Percentiles rank a stretch among this genome's conserved stretches.
These are phyloP conservation scores for Lenzites betulinus DNA, from an alignment of 768 basidiomycete genomes.

Conservation along the genomic window DNA sequence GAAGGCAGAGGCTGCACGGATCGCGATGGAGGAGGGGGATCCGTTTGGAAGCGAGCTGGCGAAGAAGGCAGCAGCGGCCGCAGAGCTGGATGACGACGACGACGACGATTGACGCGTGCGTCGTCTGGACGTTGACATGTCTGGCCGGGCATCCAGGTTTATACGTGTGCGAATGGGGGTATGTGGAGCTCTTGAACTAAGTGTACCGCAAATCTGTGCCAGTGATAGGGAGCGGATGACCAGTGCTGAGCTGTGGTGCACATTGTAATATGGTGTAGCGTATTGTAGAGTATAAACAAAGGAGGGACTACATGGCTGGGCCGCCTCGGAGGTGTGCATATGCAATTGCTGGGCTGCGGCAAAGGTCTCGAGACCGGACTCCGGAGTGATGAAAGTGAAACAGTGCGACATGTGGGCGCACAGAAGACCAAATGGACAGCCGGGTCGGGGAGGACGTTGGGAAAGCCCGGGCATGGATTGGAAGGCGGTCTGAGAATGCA, in stretches of 20 bases:
- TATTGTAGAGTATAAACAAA: too few relatives aligned
- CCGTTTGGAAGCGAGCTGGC: conserved; percentile 67
- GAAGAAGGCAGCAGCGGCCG: conserved; percentile 29
- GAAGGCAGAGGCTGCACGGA: conserved; percentile 50
- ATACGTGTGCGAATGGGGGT: too few relatives aligned
- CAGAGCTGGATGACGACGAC: conserved; percentile 64
- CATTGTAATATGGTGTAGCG: too few relatives aligned
- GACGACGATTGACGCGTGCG: conserved; percentile 29
- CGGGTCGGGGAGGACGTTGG: background rate
- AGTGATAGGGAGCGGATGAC: too few relatives aligned
- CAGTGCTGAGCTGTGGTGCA: too few relatives aligned
- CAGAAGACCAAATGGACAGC: background rate
- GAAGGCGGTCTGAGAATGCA: conserved; percentile 8
- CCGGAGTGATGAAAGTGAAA: conserved; percentile 8
- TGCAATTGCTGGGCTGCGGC: too few relatives aligned
- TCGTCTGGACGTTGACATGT: background rate
- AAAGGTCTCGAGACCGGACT: too few relatives aligned
- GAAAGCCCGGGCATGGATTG: conserved; percentile 3
- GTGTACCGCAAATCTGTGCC: too few relatives aligned
- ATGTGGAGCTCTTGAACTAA: too few relatives aligned
- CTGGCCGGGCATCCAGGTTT: too few relatives aligned
- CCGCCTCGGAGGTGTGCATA: too few relatives aligned
- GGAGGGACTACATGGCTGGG: too few relatives aligned
- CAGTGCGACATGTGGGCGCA: background rate
- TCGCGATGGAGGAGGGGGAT: conserved; percentile 60